Evolutionary conservation across 208 protist genomes (phyloP), one percentile per base, ranked within the genome.

Genomic region (Porcisia hertigi): DNA sequence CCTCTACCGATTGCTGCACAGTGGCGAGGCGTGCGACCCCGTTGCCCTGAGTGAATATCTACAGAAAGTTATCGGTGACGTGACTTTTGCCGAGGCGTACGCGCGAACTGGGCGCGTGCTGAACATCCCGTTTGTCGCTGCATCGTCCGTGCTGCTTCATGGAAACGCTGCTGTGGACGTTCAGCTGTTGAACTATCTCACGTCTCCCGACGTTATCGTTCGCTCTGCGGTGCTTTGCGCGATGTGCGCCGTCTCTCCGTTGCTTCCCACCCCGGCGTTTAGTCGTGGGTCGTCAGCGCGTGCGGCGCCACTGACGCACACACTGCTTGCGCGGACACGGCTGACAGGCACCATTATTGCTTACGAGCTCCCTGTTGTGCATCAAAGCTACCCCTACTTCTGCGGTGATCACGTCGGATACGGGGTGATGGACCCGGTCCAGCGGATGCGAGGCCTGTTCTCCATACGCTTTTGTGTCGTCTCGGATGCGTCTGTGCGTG

Each of bases 81-180:
- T 94, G 6, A 97, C 92, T 11, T 97, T 97, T 79, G 65, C 80
- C 57, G 92, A 97, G 69, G 92, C 92, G 11, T 97, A 94, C 72
- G 64, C 87, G 52, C 71, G 66, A 43, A 97, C 93, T 5, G 89
- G 91, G 20, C 83, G 88, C 23, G 81, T 94, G 30, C 74, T 97
- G 63, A 96, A 97, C 81, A 94, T 97, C 52, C 86, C 85, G 14
- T 93, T 88, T 69, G 65, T 69, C 25, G 58, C 81, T 9, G 72
- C 76, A n/a, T 52, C 41, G 9, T 34, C 16, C 53, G 70, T 59
- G 53, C 39, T 52, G 77, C 36, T n/a, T 70, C 63, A 58, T 30
- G 59, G 81, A 45, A 57, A 57, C n/a, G 66, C 41, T 41, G 3
- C 1, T 12, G 62, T 74, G 76, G 76, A 78, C 52, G 53, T 66